Evolutionary conservation across 176 grass and related monocot species (phyloP).

Genomic region (Pharus latifolius): DNA sequence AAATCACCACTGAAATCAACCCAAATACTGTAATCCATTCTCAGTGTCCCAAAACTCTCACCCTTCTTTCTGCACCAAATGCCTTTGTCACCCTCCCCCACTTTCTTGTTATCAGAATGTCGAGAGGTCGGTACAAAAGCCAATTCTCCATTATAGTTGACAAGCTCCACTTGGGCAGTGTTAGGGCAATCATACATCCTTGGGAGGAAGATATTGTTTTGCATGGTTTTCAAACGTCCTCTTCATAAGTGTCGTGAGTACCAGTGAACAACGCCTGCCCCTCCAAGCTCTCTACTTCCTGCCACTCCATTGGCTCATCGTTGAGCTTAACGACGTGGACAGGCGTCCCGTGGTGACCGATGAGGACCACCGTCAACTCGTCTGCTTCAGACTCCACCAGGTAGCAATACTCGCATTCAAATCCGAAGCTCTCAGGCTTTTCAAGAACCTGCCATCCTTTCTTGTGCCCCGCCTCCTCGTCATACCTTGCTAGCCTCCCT

Average conservation of each 20-base stretch:
- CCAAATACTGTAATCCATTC: too few relatives aligned
- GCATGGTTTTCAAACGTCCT: not conserved
- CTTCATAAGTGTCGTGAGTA: not conserved
- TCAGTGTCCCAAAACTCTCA: too few relatives aligned
- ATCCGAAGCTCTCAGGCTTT: not conserved
- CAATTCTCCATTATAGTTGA: not conserved
- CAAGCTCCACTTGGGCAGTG: not conserved
- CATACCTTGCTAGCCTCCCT: constrained; percentile 6
- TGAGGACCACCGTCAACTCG: constrained; percentile 3
- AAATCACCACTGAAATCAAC: too few relatives aligned
- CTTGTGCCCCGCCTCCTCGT: not conserved
- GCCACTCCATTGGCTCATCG: constrained; percentile 14
- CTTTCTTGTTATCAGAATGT: too few relatives aligned
- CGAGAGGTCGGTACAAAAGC: not conserved
- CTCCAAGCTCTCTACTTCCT: not conserved
- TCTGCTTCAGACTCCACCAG: not conserved
- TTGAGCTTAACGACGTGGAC: not conserved
- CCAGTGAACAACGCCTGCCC: not conserved
- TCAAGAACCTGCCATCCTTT: not conserved
- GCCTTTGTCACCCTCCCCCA: too few relatives aligned
- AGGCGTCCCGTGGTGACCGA: not conserved
- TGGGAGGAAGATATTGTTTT: not conserved
- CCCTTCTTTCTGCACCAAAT: too few relatives aligned
- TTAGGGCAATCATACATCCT: not conserved
- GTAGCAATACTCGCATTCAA: not conserved